Evolutionary conservation across 1,284 basidiomycete genomes (phyloP).

Genomic region (Exobasidium cylindrosporum): DNA sequence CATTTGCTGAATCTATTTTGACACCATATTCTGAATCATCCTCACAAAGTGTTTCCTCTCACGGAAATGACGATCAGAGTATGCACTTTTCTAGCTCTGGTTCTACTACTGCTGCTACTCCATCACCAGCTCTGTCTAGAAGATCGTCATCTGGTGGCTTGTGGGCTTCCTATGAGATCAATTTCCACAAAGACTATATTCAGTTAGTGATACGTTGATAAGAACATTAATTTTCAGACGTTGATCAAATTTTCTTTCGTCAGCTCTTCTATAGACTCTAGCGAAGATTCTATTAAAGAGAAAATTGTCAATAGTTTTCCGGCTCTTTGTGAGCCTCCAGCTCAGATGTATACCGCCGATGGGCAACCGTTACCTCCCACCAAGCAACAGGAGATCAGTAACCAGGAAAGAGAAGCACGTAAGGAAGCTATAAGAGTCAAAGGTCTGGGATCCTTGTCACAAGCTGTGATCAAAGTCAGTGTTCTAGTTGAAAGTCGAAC

Average conservation of each 20-base stretch:
- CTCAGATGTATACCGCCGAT: slow-evolving; percentile 28
- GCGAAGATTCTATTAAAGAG: slow-evolving; percentile 17
- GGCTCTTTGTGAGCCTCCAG: slow-evolving; percentile 27
- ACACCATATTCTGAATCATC: no score
- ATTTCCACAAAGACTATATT: no score
- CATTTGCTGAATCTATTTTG: no score
- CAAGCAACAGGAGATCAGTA: slow-evolving; percentile 35
- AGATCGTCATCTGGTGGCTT: no score
- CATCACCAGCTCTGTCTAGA: no score
- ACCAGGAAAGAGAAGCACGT: slow-evolving; percentile 31
- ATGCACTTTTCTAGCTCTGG: no score
- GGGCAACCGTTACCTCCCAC: slow-evolving; percentile 33
- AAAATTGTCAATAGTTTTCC: slow-evolving; percentile 22
- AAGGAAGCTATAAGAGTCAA: slow-evolving; percentile 23
- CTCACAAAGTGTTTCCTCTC: no score
- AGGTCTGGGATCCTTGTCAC: slow-evolving; percentile 27
- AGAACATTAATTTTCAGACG: no score
- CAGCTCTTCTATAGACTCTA: neutral
- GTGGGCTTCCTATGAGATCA: no score
- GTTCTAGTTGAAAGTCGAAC: slow-evolving; percentile 35
- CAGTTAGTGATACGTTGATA: no score
- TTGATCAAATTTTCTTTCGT: neutral
- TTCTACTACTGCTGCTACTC: no score
- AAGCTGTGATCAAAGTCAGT: slow-evolving; percentile 40
- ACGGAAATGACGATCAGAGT: no score